Conservation (phyloP, 1,284 basidiomycete species). For the Blastosporella zonata region DNA sequence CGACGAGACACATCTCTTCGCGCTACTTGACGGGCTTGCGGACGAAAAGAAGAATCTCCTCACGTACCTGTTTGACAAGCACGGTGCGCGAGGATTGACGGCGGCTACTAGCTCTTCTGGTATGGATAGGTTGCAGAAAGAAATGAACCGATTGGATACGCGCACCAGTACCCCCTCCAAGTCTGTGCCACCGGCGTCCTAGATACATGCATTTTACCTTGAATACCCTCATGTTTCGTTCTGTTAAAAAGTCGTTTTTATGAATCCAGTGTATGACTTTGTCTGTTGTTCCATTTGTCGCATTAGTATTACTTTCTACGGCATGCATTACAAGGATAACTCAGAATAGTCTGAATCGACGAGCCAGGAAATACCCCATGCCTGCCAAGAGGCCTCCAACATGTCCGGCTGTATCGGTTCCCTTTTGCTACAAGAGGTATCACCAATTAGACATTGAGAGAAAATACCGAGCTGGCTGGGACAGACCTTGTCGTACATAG, state of each 20-base stretch:
- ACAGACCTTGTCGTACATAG: slow-evolving; percentile 37
- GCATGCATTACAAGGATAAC: not conserved
- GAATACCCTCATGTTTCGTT: slow-evolving; percentile 1
- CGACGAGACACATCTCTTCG: slow-evolving; percentile 78
- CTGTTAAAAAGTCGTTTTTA: not conserved
- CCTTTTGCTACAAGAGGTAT: slow-evolving; percentile 11
- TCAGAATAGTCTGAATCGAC: slow-evolving; percentile 34
- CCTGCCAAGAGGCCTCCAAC: slow-evolving; percentile 77
- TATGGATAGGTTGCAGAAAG: slow-evolving; percentile 67
- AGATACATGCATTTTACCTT: not conserved
- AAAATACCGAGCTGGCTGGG: not conserved
- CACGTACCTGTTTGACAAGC: slow-evolving; percentile 83
- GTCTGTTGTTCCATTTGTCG: not conserved
- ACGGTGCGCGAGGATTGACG: slow-evolving; percentile 55
- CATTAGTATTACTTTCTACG: slow-evolving; percentile 3
- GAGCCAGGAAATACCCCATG: slow-evolving; percentile 51
- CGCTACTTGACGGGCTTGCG: slow-evolving; percentile 72
- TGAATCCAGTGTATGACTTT: not conserved
- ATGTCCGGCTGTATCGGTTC: slow-evolving; percentile 72
- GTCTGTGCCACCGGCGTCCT: slow-evolving; percentile 9
- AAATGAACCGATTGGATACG: slow-evolving; percentile 72
- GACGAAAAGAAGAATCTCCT: slow-evolving; percentile 85
- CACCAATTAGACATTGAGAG: slow-evolving; percentile 3
- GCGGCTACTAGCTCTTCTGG: slow-evolving; percentile 36
- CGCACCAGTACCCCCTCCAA: slow-evolving; percentile 64